These are phyloP conservation scores for Picochlorum sp. DNA, from an alignment of 139 green algal species.

Conservation along the genomic window DNA sequence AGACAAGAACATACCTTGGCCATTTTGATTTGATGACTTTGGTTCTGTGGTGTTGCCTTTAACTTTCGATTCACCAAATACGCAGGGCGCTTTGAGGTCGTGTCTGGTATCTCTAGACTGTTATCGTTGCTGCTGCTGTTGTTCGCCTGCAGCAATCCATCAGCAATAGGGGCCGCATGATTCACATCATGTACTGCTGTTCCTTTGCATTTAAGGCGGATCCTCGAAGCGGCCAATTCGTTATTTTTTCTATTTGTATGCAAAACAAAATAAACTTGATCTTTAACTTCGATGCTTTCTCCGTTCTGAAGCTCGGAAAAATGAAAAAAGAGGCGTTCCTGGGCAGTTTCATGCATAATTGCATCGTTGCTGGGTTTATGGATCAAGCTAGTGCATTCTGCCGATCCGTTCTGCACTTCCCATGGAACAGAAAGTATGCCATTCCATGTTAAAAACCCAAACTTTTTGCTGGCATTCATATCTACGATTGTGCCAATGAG, in stretches of 20 bases:
- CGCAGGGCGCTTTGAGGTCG: too few relatives aligned
- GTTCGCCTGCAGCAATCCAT: too few relatives aligned
- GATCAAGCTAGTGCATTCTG: background rate
- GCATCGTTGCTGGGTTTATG: background rate
- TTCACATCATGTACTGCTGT: too few relatives aligned
- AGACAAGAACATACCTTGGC: too few relatives aligned
- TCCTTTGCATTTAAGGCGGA: too few relatives aligned
- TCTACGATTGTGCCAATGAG: slow-evolving; percentile 7
- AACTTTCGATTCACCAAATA: too few relatives aligned
- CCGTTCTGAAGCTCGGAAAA: slow-evolving; percentile 12
- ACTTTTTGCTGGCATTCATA: slow-evolving; percentile 1
- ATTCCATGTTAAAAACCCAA: slow-evolving; percentile 20
- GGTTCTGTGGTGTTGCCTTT: too few relatives aligned
- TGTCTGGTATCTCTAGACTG: too few relatives aligned
- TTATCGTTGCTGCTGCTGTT: too few relatives aligned
- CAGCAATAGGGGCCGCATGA: background rate
- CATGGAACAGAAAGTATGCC: background rate
- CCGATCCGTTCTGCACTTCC: background rate
- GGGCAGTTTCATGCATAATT: background rate
- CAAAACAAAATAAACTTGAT: slow-evolving; percentile 25
- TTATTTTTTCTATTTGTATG: slow-evolving; percentile 18
- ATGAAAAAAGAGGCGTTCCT: slow-evolving; percentile 26
- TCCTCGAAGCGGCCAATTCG: slow-evolving; percentile 14
- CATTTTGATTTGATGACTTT: too few relatives aligned
- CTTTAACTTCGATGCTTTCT: slow-evolving; percentile 12